phyloP scores from a whole-genome alignment of 2,329 filamentous ascomycete genomes.

The Curvularia verruculosa region DNA sequence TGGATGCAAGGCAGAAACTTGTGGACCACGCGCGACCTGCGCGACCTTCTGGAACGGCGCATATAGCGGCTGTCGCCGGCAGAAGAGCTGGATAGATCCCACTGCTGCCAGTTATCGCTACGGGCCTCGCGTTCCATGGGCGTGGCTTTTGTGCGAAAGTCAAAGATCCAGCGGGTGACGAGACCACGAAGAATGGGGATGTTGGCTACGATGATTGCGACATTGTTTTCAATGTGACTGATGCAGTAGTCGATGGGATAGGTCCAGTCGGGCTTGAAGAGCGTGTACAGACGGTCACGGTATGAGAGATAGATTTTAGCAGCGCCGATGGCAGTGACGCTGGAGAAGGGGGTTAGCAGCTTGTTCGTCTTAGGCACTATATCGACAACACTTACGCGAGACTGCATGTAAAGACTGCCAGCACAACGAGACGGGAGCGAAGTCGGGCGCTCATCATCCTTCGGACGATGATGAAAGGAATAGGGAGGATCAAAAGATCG shows the following conservation, averaged over 20 bases:
- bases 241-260: constrained; percentile 51
- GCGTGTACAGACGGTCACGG: constrained; percentile 47
- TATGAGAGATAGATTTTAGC: constrained; percentile 51
- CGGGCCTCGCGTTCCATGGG: constrained; percentile 42
- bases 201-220: constrained; percentile 51
- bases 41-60: constrained; percentile 10
- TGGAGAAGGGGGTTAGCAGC: constrained; percentile 18
- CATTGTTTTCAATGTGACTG: constrained; percentile 51
- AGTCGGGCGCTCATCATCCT: constrained; percentile 50
- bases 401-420: constrained; percentile 49
- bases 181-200: constrained; percentile 51
- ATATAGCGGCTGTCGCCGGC: constrained; percentile 32
- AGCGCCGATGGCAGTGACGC: constrained; percentile 49
- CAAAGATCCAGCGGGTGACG: constrained; percentile 50
- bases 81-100: constrained; percentile 25
- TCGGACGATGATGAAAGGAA: constrained; percentile 50
- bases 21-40: constrained; percentile 28
- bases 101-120: constrained; percentile 37
- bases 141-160: constrained; percentile 44
- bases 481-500: constrained; percentile 50
- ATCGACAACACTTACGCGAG: constrained; percentile 38
- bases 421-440: constrained; percentile 47
- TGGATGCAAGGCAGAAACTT: constrained; percentile 46
- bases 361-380: neutral
- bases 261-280: constrained; percentile 50